A percentile compares a stretch with the other conserved stretches of the same genome.
Conservation (phyloP, 164 flowering plant genomes). For the Magnolia kwangsiensis region DNA sequence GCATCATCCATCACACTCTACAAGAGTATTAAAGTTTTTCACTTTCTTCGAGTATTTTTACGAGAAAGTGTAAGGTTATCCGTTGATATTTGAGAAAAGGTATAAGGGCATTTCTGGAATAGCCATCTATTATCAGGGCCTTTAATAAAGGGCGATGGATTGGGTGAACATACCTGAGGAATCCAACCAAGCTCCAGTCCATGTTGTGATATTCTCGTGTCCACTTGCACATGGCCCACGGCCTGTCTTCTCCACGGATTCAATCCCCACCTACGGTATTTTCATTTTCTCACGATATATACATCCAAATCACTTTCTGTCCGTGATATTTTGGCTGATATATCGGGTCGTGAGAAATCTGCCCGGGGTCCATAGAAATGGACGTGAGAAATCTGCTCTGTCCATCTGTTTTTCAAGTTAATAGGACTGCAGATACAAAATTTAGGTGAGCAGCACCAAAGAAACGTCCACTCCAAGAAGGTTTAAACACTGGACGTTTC, state of each 20-base stretch:
- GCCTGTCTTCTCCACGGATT: not conserved
- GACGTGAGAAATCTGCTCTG: too few relatives aligned
- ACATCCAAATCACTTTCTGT: not conserved
- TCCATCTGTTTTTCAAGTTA: too few relatives aligned
- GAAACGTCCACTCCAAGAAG: too few relatives aligned
- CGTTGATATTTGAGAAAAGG: not conserved
- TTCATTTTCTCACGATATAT: not conserved
- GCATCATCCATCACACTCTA: not conserved
- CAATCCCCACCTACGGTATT: not conserved
- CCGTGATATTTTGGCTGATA: too few relatives aligned
- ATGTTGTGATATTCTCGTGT: not conserved
- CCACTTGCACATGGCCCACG: not conserved
- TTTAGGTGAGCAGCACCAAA: too few relatives aligned
- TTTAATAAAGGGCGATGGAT: slow-evolving; percentile 2
- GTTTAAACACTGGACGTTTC: too few relatives aligned
- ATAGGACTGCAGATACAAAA: too few relatives aligned
- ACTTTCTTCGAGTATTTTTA: too few relatives aligned
- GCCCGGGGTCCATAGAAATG: too few relatives aligned
- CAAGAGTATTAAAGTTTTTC: not conserved
- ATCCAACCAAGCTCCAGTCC: not conserved
- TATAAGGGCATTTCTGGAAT: not conserved
- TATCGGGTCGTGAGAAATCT: too few relatives aligned
- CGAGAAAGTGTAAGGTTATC: not conserved
- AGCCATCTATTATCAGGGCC: not conserved
- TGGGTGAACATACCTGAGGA: slow-evolving; percentile 4